Percentiles rank a stretch among this genome's conserved stretches.
These are phyloP conservation scores for Tilletia walkeri DNA, from an alignment of 1,284 basidiomycete species.

Conservation along the genomic window DNA sequence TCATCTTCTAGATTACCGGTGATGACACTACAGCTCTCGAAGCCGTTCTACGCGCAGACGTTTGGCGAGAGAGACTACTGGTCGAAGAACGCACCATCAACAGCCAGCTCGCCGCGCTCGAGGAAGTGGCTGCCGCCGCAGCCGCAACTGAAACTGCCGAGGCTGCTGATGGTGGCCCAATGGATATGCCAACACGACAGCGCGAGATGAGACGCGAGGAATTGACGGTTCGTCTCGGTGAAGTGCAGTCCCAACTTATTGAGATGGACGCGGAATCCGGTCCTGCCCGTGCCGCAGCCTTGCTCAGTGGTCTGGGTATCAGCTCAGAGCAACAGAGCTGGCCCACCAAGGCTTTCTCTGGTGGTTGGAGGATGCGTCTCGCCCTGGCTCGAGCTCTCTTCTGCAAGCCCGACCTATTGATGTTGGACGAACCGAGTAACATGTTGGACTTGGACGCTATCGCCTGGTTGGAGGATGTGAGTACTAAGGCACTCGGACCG, in stretches of 20 bases:
- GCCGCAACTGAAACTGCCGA: constrained; percentile 35
- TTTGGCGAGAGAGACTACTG: constrained; percentile 53
- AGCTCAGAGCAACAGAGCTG: constrained; percentile 74
- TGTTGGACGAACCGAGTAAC: constrained; percentile 75
- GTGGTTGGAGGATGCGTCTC: constrained; percentile 99
- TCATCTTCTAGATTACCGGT: constrained; percentile 60
- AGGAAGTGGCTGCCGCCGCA: constrained; percentile 39
- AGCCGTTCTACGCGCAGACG: constrained; percentile 75
- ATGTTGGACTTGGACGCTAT: constrained; percentile 65
- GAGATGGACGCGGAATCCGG: constrained; percentile 99
- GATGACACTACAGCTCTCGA: constrained; percentile 90
- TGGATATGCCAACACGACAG: constrained; percentile 53
- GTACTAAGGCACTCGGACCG: neutral
- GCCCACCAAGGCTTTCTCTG: constrained; percentile 76
- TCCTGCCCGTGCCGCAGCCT: constrained; percentile 82
- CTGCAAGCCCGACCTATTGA: constrained; percentile 66
- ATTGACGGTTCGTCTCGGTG: constrained; percentile 76
- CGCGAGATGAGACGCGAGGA: constrained; percentile 67
- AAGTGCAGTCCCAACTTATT: constrained; percentile 83
- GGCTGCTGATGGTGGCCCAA: constrained; percentile 29
- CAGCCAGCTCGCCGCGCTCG: constrained; percentile 44
- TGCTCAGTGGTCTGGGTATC: constrained; percentile 90
- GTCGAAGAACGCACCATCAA: constrained; percentile 46
- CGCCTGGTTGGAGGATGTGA: constrained; percentile 53
- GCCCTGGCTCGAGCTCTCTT: constrained; percentile 93